Percentiles rank a stretch among this genome's conserved stretches.
phyloP scores from a whole-genome alignment of 2,329 filamentous ascomycete genomes.

The Colletotrichum scovillei region DNA sequence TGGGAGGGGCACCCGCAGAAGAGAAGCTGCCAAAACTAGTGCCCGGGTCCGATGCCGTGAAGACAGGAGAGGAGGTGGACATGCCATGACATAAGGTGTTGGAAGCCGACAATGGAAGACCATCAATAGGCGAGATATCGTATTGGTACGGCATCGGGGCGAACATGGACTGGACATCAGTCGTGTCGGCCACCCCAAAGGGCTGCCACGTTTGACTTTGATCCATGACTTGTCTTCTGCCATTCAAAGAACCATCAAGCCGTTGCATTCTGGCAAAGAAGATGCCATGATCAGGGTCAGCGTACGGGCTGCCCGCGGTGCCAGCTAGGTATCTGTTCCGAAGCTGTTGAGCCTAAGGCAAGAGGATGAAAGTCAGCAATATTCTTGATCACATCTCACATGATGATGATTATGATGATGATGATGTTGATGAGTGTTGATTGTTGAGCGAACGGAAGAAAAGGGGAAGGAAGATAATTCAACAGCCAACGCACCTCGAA shows the following conservation, averaged over 20 bases:
- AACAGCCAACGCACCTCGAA: slow-evolving; percentile 33
- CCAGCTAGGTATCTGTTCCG: slow-evolving; percentile 36
- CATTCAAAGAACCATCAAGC: slow-evolving; percentile 18
- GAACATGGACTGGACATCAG: slow-evolving; percentile 34
- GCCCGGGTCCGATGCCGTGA: slow-evolving; percentile 14
- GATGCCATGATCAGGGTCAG: slow-evolving; percentile 23
- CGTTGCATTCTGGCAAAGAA: slow-evolving; percentile 25
- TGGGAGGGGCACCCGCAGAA: slow-evolving; percentile 18
- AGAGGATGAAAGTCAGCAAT: slow-evolving; percentile 6
- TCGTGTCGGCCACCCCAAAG: slow-evolving; percentile 8
- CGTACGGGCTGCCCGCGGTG: slow-evolving; percentile 35
- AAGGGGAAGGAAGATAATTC: background rate
- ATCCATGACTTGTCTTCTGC: slow-evolving; percentile 28
- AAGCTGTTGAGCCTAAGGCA: slow-evolving; percentile 31
- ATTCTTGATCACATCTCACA: slow-evolving; percentile 32
- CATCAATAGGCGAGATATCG: slow-evolving; percentile 12
- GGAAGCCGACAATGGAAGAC: background rate
- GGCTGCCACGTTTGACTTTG: slow-evolving; percentile 8
- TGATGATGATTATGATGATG: no score
- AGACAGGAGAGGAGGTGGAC: slow-evolving; percentile 17
- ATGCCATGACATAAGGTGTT: slow-evolving; percentile 16
- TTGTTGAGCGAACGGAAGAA: background rate
- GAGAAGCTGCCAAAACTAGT: slow-evolving; percentile 34
- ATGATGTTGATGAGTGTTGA: background rate
- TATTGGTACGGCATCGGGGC: slow-evolving; percentile 28